Base-by-base conservation (phyloP, 2,329 filamentous ascomycete genomes). In the Diaporthe aspalathi region DNA sequence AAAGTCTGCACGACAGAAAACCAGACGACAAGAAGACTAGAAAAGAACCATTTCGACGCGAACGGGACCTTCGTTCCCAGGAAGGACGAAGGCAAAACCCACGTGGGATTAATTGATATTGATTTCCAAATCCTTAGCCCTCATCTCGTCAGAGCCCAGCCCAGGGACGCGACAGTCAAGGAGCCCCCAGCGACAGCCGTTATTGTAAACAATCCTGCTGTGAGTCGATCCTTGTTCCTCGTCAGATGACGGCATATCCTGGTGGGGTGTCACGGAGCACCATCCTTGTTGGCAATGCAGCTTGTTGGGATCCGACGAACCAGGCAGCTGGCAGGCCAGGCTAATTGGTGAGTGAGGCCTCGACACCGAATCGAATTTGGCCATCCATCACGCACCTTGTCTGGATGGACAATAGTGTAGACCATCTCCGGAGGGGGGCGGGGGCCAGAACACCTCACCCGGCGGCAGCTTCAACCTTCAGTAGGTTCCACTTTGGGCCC, bases 241-340 rank as follows among this genome's bases (percentile, higher is more conserved):
- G 45, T 65, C 60, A 65, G 60, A 65, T 65, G 60, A 65, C 60
- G 60, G 60, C 60, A 65, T 50, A 65, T 50, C 45, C 60, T 50
- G 60, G 60, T 65, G 60, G 45, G n/a, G 29, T 6, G 14, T 5
- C 60, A 24, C 7, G 27, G 45, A 50, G 60, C 43, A 65, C 29
- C 45, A 65, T 50, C 60, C 60, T 65, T 65, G 60, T 16, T 65
- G 60, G 60, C 60, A n/a, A 17, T 65, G 60, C 60, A 50, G 45
- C 45, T 65, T 65, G 60, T 65, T 65, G 60, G 57, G 60, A 38
- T 29, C 29, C 45, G 20, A 50, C 29, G 45, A 47, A 35, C 27
- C 22, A 24, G n/a, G n/a, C n/a, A n/a, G n/a, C n/a, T n/a, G n/a
- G n/a, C n/a, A n/a, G n/a, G n/a, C n/a, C n/a, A n/a, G 49, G 22